Base-by-base conservation (phyloP, 306 rosid species). In the Coriaria nepalensis region DNA sequence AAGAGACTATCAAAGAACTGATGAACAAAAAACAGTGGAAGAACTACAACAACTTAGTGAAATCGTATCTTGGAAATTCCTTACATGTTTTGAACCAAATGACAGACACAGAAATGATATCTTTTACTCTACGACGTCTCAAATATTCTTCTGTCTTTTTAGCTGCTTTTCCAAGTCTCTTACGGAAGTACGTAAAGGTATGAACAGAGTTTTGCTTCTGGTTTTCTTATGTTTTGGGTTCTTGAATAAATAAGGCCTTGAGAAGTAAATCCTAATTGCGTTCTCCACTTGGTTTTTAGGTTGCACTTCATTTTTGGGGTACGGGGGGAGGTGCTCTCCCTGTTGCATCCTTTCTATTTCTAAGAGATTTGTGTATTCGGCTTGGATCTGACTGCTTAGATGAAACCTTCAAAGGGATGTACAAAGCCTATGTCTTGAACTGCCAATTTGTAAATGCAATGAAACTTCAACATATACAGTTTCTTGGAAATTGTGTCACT, bases 261-360 rank as follows among this genome's bases (percentile, higher is more conserved):
- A 1, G 2, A 20, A 20, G 29, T 20, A 3, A 1, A 20, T 20
- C 29, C 43, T 58, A 14, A 47, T 10, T 0, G 12, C 8, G 40
- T 20, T 35, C 33, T 41, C 63, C 47, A 61, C 63, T 49, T 57
- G 49, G 14, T 0, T 49, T 58, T 55, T 80, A 90, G 98, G 86
- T 78, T 55, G 87, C 74, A 49, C 80, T 90, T 60, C 95, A 90
- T 72, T 81, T 90, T 67, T 90, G 94, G 95, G 95, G 95, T 60
- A 79, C 93, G 6, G 94, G 98, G 8, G 95, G 92, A 50, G 98
- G 95, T 50, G 87, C 94, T 50, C 94, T 90, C 53, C 94, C 94
- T 0, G 62, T 79, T 43, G 81, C 73, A 43, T 78, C 98, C 2
- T 78, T 79, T 67, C 61, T 81, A 14, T 90, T 90, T 65, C 35